Evolutionary conservation across 257 asterid species (phyloP).

Genomic region (Echium plantagineum): DNA sequence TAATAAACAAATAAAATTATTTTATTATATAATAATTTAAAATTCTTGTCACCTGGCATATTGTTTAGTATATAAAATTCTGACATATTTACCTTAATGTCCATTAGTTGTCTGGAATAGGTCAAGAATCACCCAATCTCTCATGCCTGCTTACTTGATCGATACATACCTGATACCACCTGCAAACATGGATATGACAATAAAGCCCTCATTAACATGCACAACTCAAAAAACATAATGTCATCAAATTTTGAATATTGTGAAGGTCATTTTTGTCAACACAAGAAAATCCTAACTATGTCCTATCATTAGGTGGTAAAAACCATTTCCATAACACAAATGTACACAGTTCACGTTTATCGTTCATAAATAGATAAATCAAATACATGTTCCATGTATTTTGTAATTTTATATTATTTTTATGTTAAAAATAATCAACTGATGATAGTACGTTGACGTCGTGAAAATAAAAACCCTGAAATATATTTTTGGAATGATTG

Average conservation of each 20-base stretch:
- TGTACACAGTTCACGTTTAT: no score
- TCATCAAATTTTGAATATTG: neutral
- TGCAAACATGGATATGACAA: conserved; percentile 20
- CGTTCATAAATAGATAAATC: no score
- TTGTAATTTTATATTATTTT: no score
- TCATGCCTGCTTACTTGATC: conserved; percentile 23
- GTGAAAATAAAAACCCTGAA: no score
- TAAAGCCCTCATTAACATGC: conserved; percentile 20
- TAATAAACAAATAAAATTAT: no score
- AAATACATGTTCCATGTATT: no score
- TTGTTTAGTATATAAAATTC: conserved; percentile 22
- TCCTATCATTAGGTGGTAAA: no score
- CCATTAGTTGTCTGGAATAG: conserved; percentile 31
- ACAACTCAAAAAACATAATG: conserved; percentile 7
- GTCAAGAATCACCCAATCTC: conserved; percentile 21
- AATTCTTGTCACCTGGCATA: conserved; percentile 24
- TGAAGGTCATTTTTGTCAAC: conserved; percentile 22
- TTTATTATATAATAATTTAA: neutral
- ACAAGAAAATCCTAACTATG: no score
- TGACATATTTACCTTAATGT: conserved; percentile 16
- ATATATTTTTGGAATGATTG: no score
- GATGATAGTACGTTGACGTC: no score
- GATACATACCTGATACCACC: conserved; percentile 15
- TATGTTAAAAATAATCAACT: no score
- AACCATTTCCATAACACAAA: no score